phyloP scores from a whole-genome alignment of 2,329 filamentous ascomycete genomes.

The Claviceps sp. region DNA sequence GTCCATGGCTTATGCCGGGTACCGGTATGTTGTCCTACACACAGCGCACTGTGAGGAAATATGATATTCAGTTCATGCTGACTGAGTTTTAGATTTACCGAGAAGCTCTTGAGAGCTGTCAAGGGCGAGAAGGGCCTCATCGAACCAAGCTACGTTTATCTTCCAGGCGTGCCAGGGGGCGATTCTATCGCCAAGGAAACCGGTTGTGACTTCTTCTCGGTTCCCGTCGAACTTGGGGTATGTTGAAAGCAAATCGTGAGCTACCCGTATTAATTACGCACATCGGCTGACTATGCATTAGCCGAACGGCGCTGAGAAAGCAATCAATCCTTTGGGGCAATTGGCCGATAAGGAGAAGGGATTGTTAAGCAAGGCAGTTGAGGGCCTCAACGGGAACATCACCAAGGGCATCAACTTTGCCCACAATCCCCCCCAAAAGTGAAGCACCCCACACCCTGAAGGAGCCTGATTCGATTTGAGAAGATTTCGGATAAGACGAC shows the following conservation, averaged over 20 bases:
- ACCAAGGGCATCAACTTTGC: constrained; percentile 84
- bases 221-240: constrained; percentile 90
- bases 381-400: constrained; percentile 84
- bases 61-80: constrained; percentile 4
- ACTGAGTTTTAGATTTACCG: constrained; percentile 56
- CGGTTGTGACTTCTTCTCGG: constrained; percentile 88
- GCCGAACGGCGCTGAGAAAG: constrained; percentile 78
- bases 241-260: constrained; percentile 24
- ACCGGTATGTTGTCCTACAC: constrained; percentile 45
- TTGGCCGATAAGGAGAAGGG: constrained; percentile 82
- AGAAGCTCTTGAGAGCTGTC: constrained; percentile 79
- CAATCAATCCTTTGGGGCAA: constrained; percentile 60
- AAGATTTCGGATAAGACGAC: constrained; percentile 15
- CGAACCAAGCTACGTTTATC: constrained; percentile 92
- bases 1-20: constrained; percentile 93
- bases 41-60: not conserved
- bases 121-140: constrained; percentile 87
- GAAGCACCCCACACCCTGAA: constrained; percentile 29
- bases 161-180: constrained; percentile 77
- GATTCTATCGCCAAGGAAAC: constrained; percentile 73
- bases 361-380: constrained; percentile 61
- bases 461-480: constrained; percentile 16
- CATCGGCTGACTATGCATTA: constrained; percentile 26
- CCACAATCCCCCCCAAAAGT: constrained; percentile 80
- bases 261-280: constrained; percentile 4